These are phyloP conservation scores for Annulohypoxylon bovei DNA, from an alignment of 495 filamentous ascomycete species.

Conservation along the genomic window DNA sequence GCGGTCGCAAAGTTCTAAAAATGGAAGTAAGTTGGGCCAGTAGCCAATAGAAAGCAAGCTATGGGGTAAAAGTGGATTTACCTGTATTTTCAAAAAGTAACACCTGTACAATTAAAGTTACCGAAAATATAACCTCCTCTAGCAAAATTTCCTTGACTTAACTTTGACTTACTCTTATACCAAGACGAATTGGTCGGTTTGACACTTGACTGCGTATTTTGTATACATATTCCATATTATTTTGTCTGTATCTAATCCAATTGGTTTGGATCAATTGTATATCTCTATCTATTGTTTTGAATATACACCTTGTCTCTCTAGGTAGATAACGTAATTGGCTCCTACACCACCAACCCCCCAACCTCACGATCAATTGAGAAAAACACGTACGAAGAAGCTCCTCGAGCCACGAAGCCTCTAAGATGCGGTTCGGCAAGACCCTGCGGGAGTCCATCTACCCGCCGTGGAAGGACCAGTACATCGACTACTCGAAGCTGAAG, in stretches of 20 bases:
- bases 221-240: background rate
- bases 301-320: background rate
- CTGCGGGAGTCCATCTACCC: conserved; percentile 80
- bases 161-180: background rate
- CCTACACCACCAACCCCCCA: background rate
- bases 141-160: background rate
- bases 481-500: conserved; percentile 95
- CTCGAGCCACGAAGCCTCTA: conserved; percentile 31
- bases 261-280: background rate
- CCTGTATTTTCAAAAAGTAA: too few species aligned
- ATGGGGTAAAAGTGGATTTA: too few species aligned
- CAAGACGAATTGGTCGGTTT: background rate
- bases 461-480: conserved; percentile 92
- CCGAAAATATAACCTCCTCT: background rate
- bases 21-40: too few species aligned
- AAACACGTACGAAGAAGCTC: background rate
- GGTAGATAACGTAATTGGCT: background rate
- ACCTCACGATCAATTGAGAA: background rate
- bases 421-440: conserved; percentile 93
- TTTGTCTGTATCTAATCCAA: background rate
- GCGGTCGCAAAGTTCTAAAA: too few species aligned
- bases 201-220: conserved; percentile 8
- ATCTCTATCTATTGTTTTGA: background rate
- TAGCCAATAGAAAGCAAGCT: too few species aligned
- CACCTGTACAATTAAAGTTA: too few species aligned